Percentiles rank a stretch among this genome's conserved stretches.
Conservation (phyloP, 345 rosid genomes). For the Populus nigra region DNA sequence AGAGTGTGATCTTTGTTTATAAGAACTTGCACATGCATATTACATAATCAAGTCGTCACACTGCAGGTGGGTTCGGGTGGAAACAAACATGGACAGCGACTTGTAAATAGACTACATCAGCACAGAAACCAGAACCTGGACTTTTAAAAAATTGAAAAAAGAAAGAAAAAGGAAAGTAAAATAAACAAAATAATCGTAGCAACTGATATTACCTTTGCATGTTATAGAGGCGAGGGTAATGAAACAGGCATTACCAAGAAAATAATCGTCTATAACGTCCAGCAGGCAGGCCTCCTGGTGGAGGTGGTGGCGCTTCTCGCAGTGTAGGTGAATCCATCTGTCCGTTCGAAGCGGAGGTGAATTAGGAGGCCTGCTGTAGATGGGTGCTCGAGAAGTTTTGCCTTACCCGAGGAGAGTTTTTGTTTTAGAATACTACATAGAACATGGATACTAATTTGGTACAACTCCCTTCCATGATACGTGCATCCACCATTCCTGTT, state of each 20-base stretch:
- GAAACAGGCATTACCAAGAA: neutral
- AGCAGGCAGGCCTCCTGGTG: neutral
- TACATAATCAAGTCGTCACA: neutral
- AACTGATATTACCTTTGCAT: neutral
- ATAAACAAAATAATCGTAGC: neutral
- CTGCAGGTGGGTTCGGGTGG: conserved; percentile 8
- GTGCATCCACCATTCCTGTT: conserved; percentile 1
- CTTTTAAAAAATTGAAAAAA: neutral
- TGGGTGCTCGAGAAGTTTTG: neutral
- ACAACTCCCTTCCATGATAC: neutral
- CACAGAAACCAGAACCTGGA: conserved; percentile 3
- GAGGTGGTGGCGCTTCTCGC: neutral
- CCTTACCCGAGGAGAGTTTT: neutral
- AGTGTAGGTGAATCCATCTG: conserved; percentile 9
- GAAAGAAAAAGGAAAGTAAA: neutral
- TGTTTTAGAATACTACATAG: neutral
- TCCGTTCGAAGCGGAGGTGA: neutral
- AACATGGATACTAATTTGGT: neutral
- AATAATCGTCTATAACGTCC: neutral
- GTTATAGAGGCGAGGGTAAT: neutral
- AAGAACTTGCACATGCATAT: neutral
- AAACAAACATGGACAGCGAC: neutral
- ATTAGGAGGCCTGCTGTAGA: neutral
- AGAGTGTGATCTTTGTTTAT: neutral
- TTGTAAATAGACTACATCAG: conserved; percentile 13